phyloP scores from a whole-genome alignment of 495 filamentous ascomycete genomes.

The Neurospora sp. region DNA sequence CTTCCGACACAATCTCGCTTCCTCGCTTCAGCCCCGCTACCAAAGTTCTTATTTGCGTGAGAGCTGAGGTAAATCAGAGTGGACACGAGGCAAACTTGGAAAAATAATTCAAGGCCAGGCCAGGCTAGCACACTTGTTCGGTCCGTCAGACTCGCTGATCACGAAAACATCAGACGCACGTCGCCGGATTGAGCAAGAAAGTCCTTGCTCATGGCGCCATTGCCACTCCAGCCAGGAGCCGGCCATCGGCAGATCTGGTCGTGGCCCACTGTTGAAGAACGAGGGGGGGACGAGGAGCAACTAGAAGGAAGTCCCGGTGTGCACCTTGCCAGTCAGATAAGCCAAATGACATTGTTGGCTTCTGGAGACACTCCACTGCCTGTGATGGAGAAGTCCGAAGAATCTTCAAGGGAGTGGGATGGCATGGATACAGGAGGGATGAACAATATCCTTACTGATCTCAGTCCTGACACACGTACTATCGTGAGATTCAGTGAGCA shows the following conservation, averaged over 20 bases:
- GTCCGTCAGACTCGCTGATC: not conserved
- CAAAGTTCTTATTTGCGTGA: not conserved
- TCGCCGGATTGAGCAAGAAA: constrained; percentile 4
- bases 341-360: constrained; percentile 14
- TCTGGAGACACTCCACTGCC: not conserved
- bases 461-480: not conserved
- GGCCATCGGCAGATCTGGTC: not conserved
- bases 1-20: not conserved
- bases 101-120: not conserved
- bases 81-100: not conserved
- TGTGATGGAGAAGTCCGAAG: not conserved
- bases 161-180: constrained; percentile 4
- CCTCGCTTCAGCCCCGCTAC: not conserved
- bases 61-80: not conserved
- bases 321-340: constrained; percentile 16
- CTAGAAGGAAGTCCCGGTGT: constrained; percentile 1
- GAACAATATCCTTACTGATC: not conserved
- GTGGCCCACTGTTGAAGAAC: not conserved
- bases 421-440: not conserved
- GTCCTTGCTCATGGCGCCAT: constrained; percentile 8
- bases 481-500: not conserved
- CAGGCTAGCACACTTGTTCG: not conserved
- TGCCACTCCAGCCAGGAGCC: not conserved
- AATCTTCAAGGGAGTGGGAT: not conserved
- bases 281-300: not conserved